A percentile compares a stretch with the other conserved stretches of the same genome.
These are phyloP conservation scores for Volutella citrinella DNA, from an alignment of 2,329 filamentous ascomycete genomes.

Conservation along the genomic window DNA sequence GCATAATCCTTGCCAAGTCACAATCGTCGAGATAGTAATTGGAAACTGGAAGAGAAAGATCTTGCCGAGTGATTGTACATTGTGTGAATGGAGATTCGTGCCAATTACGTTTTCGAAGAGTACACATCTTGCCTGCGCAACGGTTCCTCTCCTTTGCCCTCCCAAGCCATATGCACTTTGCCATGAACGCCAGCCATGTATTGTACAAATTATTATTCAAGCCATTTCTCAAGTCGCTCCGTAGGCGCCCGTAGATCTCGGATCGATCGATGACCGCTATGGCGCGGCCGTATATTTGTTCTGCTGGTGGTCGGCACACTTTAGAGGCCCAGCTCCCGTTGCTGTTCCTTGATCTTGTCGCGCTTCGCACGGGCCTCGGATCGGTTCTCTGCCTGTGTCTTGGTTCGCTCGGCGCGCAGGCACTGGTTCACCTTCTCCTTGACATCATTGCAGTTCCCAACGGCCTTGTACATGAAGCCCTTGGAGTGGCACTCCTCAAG, in stretches of 20 bases:
- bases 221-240: too few relatives aligned
- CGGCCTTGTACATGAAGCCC: slow-evolving; percentile 88
- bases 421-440: slow-evolving; percentile 85
- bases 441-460: slow-evolving; percentile 84
- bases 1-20: not conserved
- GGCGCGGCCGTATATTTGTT: too few relatives aligned
- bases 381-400: slow-evolving; percentile 73
- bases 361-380: slow-evolving; percentile 66
- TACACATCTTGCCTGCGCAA: too few relatives aligned
- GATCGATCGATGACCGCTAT: too few relatives aligned
- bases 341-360: slow-evolving; percentile 66
- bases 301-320: too few relatives aligned
- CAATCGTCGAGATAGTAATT: too few relatives aligned
- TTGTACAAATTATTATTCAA: not conserved
- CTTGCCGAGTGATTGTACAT: too few relatives aligned
- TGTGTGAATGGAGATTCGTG: too few relatives aligned
- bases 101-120: too few relatives aligned
- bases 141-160: too few relatives aligned
- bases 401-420: slow-evolving; percentile 74
- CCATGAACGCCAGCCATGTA: not conserved
- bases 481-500: slow-evolving; percentile 93
- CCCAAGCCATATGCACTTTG: not conserved
- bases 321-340: slow-evolving; percentile 53
- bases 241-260: slow-evolving; percentile 2
- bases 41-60: too few relatives aligned